These are phyloP conservation scores for Viridothelium virens DNA, from an alignment of 495 filamentous ascomycete species.

Conservation along the genomic window DNA sequence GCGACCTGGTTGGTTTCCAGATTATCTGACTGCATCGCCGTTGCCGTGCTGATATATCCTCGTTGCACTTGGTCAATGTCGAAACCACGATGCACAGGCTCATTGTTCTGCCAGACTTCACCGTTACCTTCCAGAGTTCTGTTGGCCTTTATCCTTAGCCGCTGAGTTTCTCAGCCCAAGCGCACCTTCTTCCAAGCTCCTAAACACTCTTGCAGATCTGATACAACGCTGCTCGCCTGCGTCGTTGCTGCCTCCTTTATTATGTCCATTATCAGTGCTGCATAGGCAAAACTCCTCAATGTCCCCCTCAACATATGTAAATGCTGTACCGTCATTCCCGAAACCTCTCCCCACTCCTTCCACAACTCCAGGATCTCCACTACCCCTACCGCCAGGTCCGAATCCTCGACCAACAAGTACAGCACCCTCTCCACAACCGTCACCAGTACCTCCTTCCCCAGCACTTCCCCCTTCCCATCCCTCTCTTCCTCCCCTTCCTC, in stretches of 20 bases:
- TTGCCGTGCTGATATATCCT: too few relatives aligned
- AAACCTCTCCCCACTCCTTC: neutral
- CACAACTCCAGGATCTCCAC: neutral
- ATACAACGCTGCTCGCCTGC: neutral
- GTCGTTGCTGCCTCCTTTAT: neutral
- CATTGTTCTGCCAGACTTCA: too few relatives aligned
- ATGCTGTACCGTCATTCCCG: neutral
- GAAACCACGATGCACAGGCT: too few relatives aligned
- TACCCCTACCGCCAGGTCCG: neutral
- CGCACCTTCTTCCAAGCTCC: neutral
- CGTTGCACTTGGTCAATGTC: too few relatives aligned
- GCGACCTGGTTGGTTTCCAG: too few relatives aligned
- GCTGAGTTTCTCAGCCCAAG: neutral
- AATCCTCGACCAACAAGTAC: too few relatives aligned
- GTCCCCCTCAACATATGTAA: neutral
- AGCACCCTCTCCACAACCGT: neutral
- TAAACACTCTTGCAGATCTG: neutral
- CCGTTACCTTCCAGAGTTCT: too few relatives aligned
- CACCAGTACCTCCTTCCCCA: neutral
- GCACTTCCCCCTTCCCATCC: neutral
- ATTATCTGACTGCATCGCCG: too few relatives aligned
- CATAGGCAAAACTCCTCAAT: neutral
- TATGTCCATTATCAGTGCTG: neutral
- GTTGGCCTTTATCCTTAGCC: too few relatives aligned
- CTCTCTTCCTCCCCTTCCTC: neutral